A percentile compares a stretch with the other conserved stretches of the same genome.
Evolutionary conservation across 768 basidiomycete species (phyloP).

Genomic region (Russula sp.): DNA sequence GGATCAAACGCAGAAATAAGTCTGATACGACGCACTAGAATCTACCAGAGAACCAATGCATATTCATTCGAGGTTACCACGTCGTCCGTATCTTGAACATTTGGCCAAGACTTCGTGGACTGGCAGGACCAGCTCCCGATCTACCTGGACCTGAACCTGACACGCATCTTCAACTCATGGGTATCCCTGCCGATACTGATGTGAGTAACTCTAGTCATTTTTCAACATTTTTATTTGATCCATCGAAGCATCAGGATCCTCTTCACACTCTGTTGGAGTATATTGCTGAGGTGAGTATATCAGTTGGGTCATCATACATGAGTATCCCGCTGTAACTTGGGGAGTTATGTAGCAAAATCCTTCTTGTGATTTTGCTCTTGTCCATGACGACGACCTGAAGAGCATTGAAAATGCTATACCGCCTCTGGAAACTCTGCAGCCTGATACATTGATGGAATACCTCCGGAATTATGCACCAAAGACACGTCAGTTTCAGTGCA

Average conservation of each 20-base stretch:
- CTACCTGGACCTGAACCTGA: neutral
- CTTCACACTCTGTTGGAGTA: neutral
- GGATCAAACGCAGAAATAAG: neutral
- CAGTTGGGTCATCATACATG: neutral
- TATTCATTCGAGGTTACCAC: neutral
- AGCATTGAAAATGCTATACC: neutral
- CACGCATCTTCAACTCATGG: neutral
- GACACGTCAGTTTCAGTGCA: neutral
- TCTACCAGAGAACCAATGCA: neutral
- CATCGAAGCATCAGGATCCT: neutral
- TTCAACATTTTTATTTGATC: neutral
- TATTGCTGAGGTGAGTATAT: neutral
- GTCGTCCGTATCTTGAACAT: constrained; percentile 1
- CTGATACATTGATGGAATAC: neutral
- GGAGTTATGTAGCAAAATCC: neutral
- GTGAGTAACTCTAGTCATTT: neutral
- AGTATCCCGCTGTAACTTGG: neutral
- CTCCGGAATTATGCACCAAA: neutral
- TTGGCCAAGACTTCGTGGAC: neutral
- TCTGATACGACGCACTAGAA: neutral
- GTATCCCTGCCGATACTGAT: neutral
- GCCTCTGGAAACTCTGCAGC: neutral
- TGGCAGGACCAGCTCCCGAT: neutral
- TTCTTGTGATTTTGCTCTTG: neutral
- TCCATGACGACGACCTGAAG: neutral